A percentile compares a stretch with the other conserved stretches of the same genome.
Conservation (phyloP, 768 basidiomycete species). For the Hygrophorus pudorinus region DNA sequence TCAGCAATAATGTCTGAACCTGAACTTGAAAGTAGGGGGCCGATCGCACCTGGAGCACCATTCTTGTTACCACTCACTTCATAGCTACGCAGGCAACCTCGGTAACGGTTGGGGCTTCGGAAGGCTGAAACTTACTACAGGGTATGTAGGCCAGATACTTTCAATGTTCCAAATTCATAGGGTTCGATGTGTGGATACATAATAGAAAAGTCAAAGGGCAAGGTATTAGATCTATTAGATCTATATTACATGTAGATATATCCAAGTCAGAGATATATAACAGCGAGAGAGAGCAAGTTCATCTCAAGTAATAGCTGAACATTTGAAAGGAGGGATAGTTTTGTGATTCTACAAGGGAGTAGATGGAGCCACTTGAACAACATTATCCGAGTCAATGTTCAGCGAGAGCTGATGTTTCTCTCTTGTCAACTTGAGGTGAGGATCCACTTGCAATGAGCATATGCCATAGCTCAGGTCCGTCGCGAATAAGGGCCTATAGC, state of each 20-base stretch:
- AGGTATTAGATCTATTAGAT: too few relatives aligned
- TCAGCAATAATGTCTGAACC: not conserved
- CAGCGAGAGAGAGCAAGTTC: too few relatives aligned
- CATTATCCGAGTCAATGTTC: too few relatives aligned
- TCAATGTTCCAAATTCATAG: slow-evolving; percentile 52
- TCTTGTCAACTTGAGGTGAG: slow-evolving; percentile 23
- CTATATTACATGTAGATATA: too few relatives aligned
- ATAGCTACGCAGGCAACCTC: slow-evolving; percentile 38
- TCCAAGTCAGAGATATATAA: too few relatives aligned
- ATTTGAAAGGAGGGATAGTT: too few relatives aligned
- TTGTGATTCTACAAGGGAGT: too few relatives aligned
- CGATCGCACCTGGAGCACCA: slow-evolving; percentile 55
- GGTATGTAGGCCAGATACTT: slow-evolving; percentile 66
- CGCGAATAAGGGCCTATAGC: slow-evolving; percentile 59
- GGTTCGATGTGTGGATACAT: slow-evolving; percentile 70
- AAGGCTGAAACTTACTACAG: slow-evolving; percentile 43
- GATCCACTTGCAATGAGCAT: slow-evolving; percentile 29
- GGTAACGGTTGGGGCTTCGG: not conserved
- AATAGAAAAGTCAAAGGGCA: too few relatives aligned
- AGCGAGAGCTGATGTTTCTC: not conserved
- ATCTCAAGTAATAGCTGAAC: too few relatives aligned
- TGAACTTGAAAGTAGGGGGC: slow-evolving; percentile 1
- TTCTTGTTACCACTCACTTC: slow-evolving; percentile 72
- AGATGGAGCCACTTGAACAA: too few relatives aligned
- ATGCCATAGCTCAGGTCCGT: slow-evolving; percentile 69